Evolutionary conservation across 2,329 filamentous ascomycete genomes (phyloP).

Genomic region (Nemania sp.): DNA sequence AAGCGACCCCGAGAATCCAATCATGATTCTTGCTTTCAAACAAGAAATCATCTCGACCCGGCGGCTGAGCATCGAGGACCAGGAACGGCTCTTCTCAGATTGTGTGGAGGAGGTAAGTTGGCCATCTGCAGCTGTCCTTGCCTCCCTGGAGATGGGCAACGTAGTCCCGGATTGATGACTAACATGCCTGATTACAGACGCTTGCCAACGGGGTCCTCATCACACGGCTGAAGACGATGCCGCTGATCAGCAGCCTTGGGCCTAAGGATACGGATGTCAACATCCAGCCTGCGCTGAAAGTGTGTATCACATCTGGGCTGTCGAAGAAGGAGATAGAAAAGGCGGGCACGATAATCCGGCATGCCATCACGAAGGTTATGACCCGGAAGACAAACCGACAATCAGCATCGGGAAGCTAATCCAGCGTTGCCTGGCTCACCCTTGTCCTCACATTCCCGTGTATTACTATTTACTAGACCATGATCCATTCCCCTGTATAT

Average conservation of each 20-base stretch:
- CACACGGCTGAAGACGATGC: constrained; percentile 80
- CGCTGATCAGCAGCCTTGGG: constrained; percentile 65
- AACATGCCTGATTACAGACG: constrained; percentile 54
- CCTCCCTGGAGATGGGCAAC: too few species aligned
- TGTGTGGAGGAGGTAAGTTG: constrained; percentile 88
- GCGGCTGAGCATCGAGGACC: constrained; percentile 71
- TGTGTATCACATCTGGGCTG: constrained; percentile 85
- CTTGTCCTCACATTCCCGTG: constrained; percentile 18
- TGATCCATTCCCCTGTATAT: constrained; percentile 7
- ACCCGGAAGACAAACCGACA: constrained; percentile 62
- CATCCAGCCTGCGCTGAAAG: constrained; percentile 81
- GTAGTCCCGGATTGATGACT: not conserved
- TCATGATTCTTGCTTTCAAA: constrained; percentile 84
- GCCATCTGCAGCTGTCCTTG: not conserved
- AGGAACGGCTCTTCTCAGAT: constrained; percentile 84
- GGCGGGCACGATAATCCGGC: constrained; percentile 82
- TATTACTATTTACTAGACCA: constrained; percentile 14
- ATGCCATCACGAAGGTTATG: constrained; percentile 94
- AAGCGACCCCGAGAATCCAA: constrained; percentile 81
- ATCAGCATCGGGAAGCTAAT: constrained; percentile 44
- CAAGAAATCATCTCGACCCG: constrained; percentile 76
- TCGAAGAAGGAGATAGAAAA: constrained; percentile 96
- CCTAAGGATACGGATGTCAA: constrained; percentile 71
- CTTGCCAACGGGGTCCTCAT: constrained; percentile 89
- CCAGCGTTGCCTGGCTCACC: constrained; percentile 23